Evolutionary conservation across 441 rosid genomes (phyloP), one percentile per base, ranked within the genome.

Genomic region (Gossypium armourianum): DNA sequence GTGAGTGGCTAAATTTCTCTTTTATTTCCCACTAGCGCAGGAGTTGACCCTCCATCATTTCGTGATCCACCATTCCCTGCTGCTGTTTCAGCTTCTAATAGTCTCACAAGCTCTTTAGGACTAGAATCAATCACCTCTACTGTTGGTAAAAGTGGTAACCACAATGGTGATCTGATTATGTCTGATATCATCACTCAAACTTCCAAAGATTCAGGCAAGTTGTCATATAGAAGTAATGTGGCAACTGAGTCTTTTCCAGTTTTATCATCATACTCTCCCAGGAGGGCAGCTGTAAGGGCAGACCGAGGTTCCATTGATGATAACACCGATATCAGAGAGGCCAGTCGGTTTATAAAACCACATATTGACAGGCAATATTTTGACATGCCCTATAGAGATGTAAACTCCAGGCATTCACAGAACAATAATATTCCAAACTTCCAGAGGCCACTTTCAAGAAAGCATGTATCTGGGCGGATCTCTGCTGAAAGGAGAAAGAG

Each of bases 21-120:
- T 68, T 82, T 82, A 63, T 84, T 82, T 85, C 71, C 83, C 80
- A 95, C 94, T 94, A 92, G 97, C 79, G 90, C 96, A 94, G 98
- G 97, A 86, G 96, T 94, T 84, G 97, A 91, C 90, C 88, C 96
- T 91, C 98, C 98, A 87, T 94, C 99, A 59, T 89, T 97, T 83
- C 97, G 96, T 77, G 94, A 94, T 84, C 97, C 97, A 70, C 95
- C 91, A 60, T 90, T 85, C 77, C 97, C 93, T 36, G 88, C 95
- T 61, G 74, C 86, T 59, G 90, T 86, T 73, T 83, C 91, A 56
- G 97, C 89, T 75, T 89, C 99, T 60, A 82, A 76, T 75, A 84
- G 80, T 77, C 82, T 83, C 43, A 67, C 85, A 36, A 81, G 77
- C 76, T 76, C 89, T 74, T 78, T 84, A 69, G 71, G 79, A 56